Base-by-base conservation (phyloP, 495 filamentous ascomycete species). In the Echria macrotheca region DNA sequence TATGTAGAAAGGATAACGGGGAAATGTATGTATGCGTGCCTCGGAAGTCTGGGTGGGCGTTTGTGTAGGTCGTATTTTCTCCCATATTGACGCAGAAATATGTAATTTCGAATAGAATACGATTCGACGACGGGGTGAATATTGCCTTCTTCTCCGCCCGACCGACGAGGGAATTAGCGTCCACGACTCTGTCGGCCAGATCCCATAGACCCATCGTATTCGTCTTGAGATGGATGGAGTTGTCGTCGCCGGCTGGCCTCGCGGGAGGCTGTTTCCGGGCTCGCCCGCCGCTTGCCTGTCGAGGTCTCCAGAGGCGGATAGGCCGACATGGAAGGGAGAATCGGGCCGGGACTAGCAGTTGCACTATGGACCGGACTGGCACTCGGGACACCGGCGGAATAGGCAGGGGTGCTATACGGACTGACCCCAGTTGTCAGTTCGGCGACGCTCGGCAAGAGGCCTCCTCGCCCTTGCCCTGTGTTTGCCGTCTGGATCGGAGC, bases 351-450 rank as follows among this genome's bases (percentile, higher is more conserved):
- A 42, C 70, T 77, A 12, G 69, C 57, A 1, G 64, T 69, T 12
- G 62, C 57, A 42, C 64, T 69, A 47, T 60, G 61, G 22, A 59
- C 52, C 9, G 68, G 69, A 42, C 65, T 72, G 19, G 54, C 57
- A 21, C 50, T 69, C 4, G 66, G 60, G 23, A 65, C 53, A 18
- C 65, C 64, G 1, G 56, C 49, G n/a, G 73, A 67, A 51, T 78
- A 78, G 4, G 75, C 76, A 15, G 75, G 73, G 15, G 73, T 74
- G 57, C 57, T 74, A 49, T 79, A 79, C 12, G 75, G 73, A 45
- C 71, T 74, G 22, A 77, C 56, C 15, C 75, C 77, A 1, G 76
- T 80, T 0, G 76, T 80, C 51, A 80, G 68, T 56, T 80, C 75
- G 15, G 71, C 70, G 8, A 80, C 67, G 55, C 74, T 71, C 5